These are phyloP conservation scores for Fusarium agapanthi DNA, from an alignment of 2,329 filamentous ascomycete genomes.

Conservation along the genomic window DNA sequence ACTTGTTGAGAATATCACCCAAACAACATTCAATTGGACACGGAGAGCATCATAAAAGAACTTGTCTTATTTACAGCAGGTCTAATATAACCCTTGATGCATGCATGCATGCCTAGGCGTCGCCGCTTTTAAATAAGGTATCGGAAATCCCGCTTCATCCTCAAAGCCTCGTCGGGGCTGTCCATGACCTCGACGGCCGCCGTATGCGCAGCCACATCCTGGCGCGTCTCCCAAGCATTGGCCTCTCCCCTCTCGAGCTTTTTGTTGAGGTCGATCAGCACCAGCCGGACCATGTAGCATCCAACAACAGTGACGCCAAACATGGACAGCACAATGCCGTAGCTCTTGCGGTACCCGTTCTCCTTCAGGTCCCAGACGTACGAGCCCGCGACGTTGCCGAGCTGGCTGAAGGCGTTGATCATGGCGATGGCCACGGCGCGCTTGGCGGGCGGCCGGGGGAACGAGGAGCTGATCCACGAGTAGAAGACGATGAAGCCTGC, in stretches of 20 bases:
- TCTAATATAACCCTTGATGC: not conserved
- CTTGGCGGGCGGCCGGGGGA: slow-evolving; percentile 68
- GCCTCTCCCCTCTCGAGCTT: slow-evolving; percentile 56
- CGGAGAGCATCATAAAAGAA: not conserved
- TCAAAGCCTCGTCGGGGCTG: slow-evolving; percentile 54
- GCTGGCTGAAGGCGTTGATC: slow-evolving; percentile 66
- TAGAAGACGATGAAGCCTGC: slow-evolving; percentile 67
- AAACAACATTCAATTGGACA: not conserved
- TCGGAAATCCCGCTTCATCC: slow-evolving; percentile 58
- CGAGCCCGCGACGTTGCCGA: slow-evolving; percentile 67
- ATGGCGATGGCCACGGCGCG: slow-evolving; percentile 68
- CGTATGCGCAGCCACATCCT: slow-evolving; percentile 52
- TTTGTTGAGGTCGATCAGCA: slow-evolving; percentile 57
- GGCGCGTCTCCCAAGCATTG: slow-evolving; percentile 46
- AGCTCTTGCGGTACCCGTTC: slow-evolving; percentile 70
- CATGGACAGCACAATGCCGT: slow-evolving; percentile 72
- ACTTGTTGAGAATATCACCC: slow-evolving; percentile 4
- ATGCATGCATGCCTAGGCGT: not conserved
- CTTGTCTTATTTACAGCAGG: not conserved
- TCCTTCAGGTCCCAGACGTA: slow-evolving; percentile 70
- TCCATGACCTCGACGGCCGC: slow-evolving; percentile 51
- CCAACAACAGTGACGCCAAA: slow-evolving; percentile 66
- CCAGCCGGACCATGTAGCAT: slow-evolving; percentile 57
- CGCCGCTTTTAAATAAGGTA: slow-evolving; percentile 52
- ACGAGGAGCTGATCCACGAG: slow-evolving; percentile 66